phyloP scores from a whole-genome alignment of 2,329 filamentous ascomycete genomes.

The Trichoderma atroviride region DNA sequence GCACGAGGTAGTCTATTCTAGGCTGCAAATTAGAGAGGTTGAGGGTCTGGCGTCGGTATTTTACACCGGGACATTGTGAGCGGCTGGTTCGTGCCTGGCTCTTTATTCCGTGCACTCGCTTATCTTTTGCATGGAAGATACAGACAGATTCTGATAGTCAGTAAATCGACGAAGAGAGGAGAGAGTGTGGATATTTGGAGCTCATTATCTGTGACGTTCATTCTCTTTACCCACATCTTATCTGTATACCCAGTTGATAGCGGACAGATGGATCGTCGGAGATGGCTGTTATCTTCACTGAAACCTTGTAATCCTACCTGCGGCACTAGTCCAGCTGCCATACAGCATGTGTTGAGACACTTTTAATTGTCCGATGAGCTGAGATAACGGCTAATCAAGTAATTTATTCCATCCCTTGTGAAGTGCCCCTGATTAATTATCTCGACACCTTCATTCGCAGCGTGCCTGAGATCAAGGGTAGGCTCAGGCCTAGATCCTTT shows the following conservation, averaged over 20 bases:
- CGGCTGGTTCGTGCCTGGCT: neutral
- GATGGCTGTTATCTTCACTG: neutral
- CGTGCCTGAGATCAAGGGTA: neutral
- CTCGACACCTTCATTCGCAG: neutral
- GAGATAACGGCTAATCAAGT: neutral
- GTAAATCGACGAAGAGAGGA: neutral
- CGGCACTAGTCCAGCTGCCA: neutral
- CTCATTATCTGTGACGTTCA: neutral
- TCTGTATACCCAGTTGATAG: neutral
- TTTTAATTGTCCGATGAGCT: neutral
- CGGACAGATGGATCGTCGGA: neutral
- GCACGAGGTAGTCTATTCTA: neutral
- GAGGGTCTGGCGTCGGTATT: neutral
- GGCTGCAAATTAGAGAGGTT: neutral
- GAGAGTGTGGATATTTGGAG: neutral
- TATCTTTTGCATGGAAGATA: neutral
- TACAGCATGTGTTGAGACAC: neutral
- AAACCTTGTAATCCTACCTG: neutral
- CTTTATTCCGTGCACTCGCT: neutral
- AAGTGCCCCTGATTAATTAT: neutral
- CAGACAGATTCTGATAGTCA: neutral
- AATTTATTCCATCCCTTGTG: neutral
- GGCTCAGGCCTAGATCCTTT: neutral
- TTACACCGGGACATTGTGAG: neutral
- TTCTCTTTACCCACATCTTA: neutral